phyloP scores from a whole-genome alignment of 2,329 filamentous ascomycete genomes.

The Pseudogymnoascus sp. region DNA sequence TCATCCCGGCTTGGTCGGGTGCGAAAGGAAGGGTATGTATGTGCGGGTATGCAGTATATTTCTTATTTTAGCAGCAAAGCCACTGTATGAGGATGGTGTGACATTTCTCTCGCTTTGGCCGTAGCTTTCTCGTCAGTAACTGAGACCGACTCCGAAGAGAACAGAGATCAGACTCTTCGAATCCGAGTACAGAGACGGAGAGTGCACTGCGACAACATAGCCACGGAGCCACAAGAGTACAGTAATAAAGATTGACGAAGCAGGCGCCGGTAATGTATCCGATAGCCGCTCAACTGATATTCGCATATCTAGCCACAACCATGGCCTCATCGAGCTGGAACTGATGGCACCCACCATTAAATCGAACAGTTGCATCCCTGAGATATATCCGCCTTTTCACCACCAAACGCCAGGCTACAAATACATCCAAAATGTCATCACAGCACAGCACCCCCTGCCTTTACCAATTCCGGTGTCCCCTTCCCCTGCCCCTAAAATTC shows the following conservation, averaged over 20 bases:
- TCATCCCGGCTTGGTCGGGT: background rate
- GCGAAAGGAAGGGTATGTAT: background rate
- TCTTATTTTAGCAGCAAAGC: background rate
- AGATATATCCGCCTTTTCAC: conserved; percentile 1
- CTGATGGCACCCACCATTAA: background rate
- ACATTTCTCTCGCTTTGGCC: background rate
- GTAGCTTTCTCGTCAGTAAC: background rate
- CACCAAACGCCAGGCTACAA: conserved; percentile 3
- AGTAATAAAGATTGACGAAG: background rate
- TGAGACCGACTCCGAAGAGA: background rate
- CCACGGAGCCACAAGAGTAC: background rate
- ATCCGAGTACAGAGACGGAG: background rate
- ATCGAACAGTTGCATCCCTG: background rate
- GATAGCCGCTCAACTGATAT: background rate
- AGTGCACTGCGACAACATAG: background rate
- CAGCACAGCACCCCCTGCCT: background rate
- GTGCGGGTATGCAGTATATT: background rate
- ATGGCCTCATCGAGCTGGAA: background rate
- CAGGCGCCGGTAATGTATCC: background rate
- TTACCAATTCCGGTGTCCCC: conserved; percentile 16
- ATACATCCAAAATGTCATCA: background rate
- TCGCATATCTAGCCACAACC: background rate
- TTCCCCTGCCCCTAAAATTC: conserved; percentile 25
- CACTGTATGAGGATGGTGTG: background rate
- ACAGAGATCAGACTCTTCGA: background rate